A percentile compares a stretch with the other conserved stretches of the same genome.
Evolutionary conservation across 1,139 yeast genomes (phyloP).

Genomic region (Yamadazyma friedrichii): DNA sequence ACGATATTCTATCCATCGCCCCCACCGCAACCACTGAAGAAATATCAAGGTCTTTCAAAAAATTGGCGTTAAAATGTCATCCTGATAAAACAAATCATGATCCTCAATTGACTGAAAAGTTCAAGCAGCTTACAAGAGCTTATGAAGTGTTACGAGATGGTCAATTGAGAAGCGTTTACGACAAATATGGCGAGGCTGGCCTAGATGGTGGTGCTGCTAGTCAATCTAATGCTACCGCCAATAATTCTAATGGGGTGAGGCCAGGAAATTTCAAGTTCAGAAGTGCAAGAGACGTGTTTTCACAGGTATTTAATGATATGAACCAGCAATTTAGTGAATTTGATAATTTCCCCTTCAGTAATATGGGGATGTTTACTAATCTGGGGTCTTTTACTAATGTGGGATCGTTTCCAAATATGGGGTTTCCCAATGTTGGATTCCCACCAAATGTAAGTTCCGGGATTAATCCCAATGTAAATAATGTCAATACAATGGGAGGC

Average conservation of each 20-base stretch:
- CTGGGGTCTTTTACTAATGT: slow-evolving; percentile 5
- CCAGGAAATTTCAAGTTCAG: slow-evolving; percentile 11
- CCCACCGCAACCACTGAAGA: slow-evolving; percentile 38
- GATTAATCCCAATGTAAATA: too few relatives aligned
- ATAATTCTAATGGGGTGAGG: slow-evolving; percentile 4
- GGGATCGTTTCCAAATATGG: slow-evolving; percentile 7
- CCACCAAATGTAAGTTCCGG: neutral
- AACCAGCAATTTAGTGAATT: slow-evolving; percentile 14
- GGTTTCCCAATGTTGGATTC: neutral
- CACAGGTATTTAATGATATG: slow-evolving; percentile 42
- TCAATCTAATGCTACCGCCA: slow-evolving; percentile 1
- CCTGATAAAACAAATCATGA: slow-evolving; percentile 50
- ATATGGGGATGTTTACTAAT: slow-evolving; percentile 5
- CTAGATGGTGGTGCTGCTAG: slow-evolving; percentile 28
- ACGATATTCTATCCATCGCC: slow-evolving; percentile 38
- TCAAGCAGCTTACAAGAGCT: slow-evolving; percentile 44
- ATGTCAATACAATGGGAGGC: slow-evolving; percentile 6
- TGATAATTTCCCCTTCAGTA: slow-evolving; percentile 9
- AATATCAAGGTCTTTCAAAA: slow-evolving; percentile 39
- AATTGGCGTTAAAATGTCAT: slow-evolving; percentile 42
- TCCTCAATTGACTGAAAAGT: slow-evolving; percentile 42
- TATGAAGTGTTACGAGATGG: slow-evolving; percentile 41
- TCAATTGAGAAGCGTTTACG: slow-evolving; percentile 31
- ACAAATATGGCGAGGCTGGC: slow-evolving; percentile 40
- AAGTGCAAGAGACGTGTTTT: slow-evolving; percentile 30